Base-by-base conservation (phyloP, 2,329 filamentous ascomycete genomes). In the Byssoonygena ceratinophila region DNA sequence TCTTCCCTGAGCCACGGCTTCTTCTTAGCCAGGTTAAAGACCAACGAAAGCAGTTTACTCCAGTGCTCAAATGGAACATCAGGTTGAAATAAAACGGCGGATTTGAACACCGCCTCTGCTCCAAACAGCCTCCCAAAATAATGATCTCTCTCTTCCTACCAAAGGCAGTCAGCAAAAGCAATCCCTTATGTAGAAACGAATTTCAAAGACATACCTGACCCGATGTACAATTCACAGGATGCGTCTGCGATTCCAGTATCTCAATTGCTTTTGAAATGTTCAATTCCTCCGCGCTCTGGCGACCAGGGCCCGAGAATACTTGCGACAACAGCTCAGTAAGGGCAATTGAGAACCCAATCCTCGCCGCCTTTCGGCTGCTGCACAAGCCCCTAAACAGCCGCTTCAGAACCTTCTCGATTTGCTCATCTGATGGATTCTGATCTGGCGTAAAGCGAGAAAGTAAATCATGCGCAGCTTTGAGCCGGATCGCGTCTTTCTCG, bases 1-100 rank as follows among this genome's bases (percentile, higher is more conserved):
- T 94, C 87, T 61, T 91, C 83, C 55, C 87, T 80, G 59, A 97
- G 76, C 91, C 90, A 96, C 29, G 86, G 80, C 68, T 94, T 94
- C 69, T 86, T 86, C 60, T 81, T 79, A 37, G 85, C 82, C 55
- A 96, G 76, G 56, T 82, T 79, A 60, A 89, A 77, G 29, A 96
- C 72, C 50, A 86, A 72, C 51, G 84, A 78, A 45, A 96, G 71
- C n/a, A 94, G 74, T 51, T 76, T 73, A 43, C 75, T 73, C 69
- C 71, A 73, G 45, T 76, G 68, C 54, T 71, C 64, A 50, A 72
- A 76, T 3, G 77, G 72, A 16, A 74, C 68, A 31, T 80, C 73
- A 3, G 73, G 67, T 52, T 72, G 68, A 59, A 90, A 84, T 11
- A 94, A 71, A 37, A 89, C 78, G 3, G 79, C 79, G 11, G 90